Evolutionary conservation across 768 basidiomycete genomes (phyloP).

Genomic region (Terana coerulea): DNA sequence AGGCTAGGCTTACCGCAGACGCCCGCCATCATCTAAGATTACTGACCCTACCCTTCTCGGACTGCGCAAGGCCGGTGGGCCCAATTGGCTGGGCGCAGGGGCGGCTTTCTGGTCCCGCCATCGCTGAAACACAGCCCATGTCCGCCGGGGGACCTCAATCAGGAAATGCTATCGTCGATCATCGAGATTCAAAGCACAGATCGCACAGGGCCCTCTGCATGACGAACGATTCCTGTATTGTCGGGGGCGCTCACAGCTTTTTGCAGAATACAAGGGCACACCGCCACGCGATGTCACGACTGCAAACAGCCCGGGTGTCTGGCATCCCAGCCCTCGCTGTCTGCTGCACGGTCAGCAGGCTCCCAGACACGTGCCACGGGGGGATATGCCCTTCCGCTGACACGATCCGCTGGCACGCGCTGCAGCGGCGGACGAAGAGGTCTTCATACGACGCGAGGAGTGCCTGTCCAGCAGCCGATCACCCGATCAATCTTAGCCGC

Average conservation of each 20-base stretch:
- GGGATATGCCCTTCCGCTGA: slow-evolving; percentile 70
- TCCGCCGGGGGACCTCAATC: slow-evolving; percentile 13
- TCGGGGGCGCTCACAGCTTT: not conserved
- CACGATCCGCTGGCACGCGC: slow-evolving; percentile 59
- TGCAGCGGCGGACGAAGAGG: slow-evolving; percentile 61
- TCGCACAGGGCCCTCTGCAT: slow-evolving; percentile 3
- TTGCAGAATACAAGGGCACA: not conserved
- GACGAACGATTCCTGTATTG: slow-evolving; percentile 8
- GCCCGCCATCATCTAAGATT: not conserved
- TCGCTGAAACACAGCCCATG: slow-evolving; percentile 10
- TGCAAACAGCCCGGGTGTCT: slow-evolving; percentile 45
- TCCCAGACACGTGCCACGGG: slow-evolving; percentile 59
- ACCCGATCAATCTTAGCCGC: not conserved
- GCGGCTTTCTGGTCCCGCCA: slow-evolving; percentile 8
- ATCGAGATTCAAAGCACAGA: slow-evolving; percentile 13
- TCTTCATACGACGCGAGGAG: slow-evolving; percentile 54
- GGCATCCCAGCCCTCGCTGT: slow-evolving; percentile 41
- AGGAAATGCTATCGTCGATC: slow-evolving; percentile 12
- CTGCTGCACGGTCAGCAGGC: slow-evolving; percentile 26
- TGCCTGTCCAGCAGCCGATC: slow-evolving; percentile 30
- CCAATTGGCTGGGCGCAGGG: not conserved
- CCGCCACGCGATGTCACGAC: not conserved
- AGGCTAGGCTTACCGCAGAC: not conserved
- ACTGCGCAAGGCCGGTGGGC: slow-evolving; percentile 4
- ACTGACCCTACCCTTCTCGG: not conserved